phyloP scores from a whole-genome alignment of 2,329 filamentous ascomycete species.

The Magnaporthiopsis incrustans region DNA sequence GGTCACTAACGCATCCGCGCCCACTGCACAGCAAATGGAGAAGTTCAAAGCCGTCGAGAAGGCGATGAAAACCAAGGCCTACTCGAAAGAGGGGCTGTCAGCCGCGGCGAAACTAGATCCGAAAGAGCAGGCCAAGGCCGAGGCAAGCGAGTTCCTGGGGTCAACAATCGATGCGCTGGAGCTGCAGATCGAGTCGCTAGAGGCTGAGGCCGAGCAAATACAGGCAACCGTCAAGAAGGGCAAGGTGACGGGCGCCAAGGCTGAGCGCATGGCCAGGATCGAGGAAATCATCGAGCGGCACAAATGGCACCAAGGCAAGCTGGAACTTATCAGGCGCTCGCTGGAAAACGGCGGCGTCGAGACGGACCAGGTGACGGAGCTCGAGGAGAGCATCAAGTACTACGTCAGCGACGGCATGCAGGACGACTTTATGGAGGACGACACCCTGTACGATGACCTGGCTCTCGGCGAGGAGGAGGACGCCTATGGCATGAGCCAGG shows the following conservation, averaged over 20 bases:
- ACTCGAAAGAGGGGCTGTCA: conserved; percentile 94
- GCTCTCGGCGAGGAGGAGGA: conserved; percentile 90
- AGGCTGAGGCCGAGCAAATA: conserved; percentile 82
- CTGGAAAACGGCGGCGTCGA: conserved; percentile 91
- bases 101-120: conserved; percentile 90
- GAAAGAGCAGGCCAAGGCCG: conserved; percentile 92
- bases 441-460: conserved; percentile 90
- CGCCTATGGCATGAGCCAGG: conserved; percentile 68
- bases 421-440: conserved; percentile 87
- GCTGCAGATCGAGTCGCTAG: conserved; percentile 83
- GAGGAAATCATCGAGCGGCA: conserved; percentile 80
- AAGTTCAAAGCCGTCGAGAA: conserved; percentile 99
- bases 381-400: conserved; percentile 90
- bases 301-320: conserved; percentile 91
- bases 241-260: conserved; percentile 76
- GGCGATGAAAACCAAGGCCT: conserved; percentile 99
- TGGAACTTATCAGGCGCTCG: conserved; percentile 83
- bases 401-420: conserved; percentile 88
- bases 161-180: conserved; percentile 87
- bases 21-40: conserved; percentile 75
- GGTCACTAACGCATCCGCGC: conserved; percentile 15
- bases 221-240: conserved; percentile 90
- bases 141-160: conserved; percentile 78
- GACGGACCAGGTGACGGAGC: conserved; percentile 72
- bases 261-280: conserved; percentile 81